A percentile compares a stretch with the other conserved stretches of the same genome.
phyloP scores from a whole-genome alignment of 129 eudicot genomes.

The Flaveria brownii region DNA sequence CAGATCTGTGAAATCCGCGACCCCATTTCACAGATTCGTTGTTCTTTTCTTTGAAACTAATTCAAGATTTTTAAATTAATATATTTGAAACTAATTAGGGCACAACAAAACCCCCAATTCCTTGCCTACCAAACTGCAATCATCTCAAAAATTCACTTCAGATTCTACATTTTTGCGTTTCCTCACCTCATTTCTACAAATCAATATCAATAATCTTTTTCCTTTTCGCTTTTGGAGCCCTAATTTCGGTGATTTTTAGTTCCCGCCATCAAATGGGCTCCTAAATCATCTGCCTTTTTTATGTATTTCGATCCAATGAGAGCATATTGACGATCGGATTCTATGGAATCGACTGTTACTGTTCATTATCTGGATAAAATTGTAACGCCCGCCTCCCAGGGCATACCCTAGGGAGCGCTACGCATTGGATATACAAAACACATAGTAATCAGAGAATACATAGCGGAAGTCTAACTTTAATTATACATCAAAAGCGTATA shows the following conservation, averaged over 20 bases:
- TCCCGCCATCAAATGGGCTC: conserved; percentile 1
- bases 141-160: conserved; percentile 1
- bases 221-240: conserved; percentile 19
- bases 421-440: too few species aligned
- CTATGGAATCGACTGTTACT: background rate
- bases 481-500: too few species aligned
- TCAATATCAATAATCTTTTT: conserved; percentile 7
- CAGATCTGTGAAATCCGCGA: too few species aligned
- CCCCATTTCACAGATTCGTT: too few species aligned
- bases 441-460: too few species aligned
- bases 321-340: conserved; percentile 5
- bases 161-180: conserved; percentile 5
- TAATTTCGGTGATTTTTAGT: conserved; percentile 12
- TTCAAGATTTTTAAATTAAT: too few species aligned
- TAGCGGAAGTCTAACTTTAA: too few species aligned
- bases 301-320: conserved; percentile 25
- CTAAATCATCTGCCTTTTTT: conserved; percentile 1
- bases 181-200: background rate
- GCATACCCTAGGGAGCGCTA: too few species aligned
- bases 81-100: too few species aligned
- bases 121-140: conserved; percentile 14
- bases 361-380: background rate
- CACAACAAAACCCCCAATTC: conserved; percentile 27
- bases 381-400: too few species aligned
- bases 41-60: too few species aligned